A percentile compares a stretch with the other conserved stretches of the same genome.
Evolutionary conservation across 2,329 filamentous ascomycete genomes (phyloP).

Genomic region (Ophiostoma ulmi): DNA sequence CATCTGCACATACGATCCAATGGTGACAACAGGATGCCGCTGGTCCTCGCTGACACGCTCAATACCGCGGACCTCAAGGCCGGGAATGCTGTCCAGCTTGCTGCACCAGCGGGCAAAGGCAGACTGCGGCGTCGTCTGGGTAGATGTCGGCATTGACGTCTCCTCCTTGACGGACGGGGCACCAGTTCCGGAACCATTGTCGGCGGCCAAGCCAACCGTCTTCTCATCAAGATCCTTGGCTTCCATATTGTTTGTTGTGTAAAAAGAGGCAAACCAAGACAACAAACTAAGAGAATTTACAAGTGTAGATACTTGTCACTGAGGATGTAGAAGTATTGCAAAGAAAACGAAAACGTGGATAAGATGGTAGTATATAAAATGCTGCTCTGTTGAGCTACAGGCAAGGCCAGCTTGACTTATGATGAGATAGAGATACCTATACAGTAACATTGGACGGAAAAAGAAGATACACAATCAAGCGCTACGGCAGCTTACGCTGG

Average conservation of each 20-base stretch:
- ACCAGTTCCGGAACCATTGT: not conserved
- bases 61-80: slow-evolving; percentile 24
- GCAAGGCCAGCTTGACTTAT: not conserved
- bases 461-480: not conserved
- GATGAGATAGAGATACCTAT: not conserved
- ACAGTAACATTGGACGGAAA: not conserved
- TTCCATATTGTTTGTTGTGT: not conserved
- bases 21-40: slow-evolving; percentile 31
- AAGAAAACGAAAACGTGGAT: not conserved
- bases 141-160: not conserved
- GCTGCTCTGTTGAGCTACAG: not conserved
- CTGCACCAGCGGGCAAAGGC: slow-evolving; percentile 10
- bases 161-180: not conserved
- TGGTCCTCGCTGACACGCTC: slow-evolving; percentile 32
- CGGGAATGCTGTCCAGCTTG: slow-evolving; percentile 19
- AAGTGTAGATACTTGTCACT: not conserved
- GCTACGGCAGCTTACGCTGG: not conserved
- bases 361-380: not conserved
- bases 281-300: not conserved
- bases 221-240: not conserved
- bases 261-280: not conserved
- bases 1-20: slow-evolving; percentile 37
- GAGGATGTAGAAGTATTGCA: not conserved
- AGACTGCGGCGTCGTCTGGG: not conserved
- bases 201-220: slow-evolving; percentile 5